A percentile compares a stretch with the other conserved stretches of the same genome.
phyloP scores from a whole-genome alignment of 495 filamentous ascomycete species.

The Penicillium robsamsonii region DNA sequence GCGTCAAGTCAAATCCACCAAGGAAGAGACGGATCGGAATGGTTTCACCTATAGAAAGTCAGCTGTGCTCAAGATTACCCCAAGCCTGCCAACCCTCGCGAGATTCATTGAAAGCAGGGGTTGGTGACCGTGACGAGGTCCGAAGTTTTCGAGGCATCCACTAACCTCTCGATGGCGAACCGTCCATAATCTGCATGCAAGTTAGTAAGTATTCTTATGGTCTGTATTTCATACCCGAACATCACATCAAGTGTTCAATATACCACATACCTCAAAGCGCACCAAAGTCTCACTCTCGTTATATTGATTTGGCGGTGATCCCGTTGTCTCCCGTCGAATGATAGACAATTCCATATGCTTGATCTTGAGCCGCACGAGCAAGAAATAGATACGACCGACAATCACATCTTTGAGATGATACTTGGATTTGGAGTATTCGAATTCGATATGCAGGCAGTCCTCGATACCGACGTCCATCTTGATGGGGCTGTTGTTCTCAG shows the following conservation, averaged over 20 bases:
- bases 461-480: conserved; percentile 99
- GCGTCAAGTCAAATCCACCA: conserved; percentile 95
- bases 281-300: conserved; percentile 99
- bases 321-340: conserved; percentile 94
- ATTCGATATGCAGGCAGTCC: conserved; percentile 98
- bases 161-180: conserved; percentile 85
- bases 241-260: background rate
- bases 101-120: background rate
- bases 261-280: conserved; percentile 78
- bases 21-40: conserved; percentile 98
- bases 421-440: conserved; percentile 98
- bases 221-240: background rate
- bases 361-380: conserved; percentile 97
- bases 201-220: conserved; percentile 25
- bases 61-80: conserved; percentile 17
- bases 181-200: conserved; percentile 85
- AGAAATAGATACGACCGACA: conserved; percentile 97
- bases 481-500: conserved; percentile 96
- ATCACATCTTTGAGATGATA: conserved; percentile 99
- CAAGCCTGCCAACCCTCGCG: background rate
- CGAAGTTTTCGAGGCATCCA: background rate
- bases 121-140: background rate
- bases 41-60: conserved; percentile 68
- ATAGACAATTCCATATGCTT: conserved; percentile 99
- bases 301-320: conserved; percentile 99